Evolutionary conservation across 495 filamentous ascomycete species (phyloP).

Genomic region (Neurospora africana): DNA sequence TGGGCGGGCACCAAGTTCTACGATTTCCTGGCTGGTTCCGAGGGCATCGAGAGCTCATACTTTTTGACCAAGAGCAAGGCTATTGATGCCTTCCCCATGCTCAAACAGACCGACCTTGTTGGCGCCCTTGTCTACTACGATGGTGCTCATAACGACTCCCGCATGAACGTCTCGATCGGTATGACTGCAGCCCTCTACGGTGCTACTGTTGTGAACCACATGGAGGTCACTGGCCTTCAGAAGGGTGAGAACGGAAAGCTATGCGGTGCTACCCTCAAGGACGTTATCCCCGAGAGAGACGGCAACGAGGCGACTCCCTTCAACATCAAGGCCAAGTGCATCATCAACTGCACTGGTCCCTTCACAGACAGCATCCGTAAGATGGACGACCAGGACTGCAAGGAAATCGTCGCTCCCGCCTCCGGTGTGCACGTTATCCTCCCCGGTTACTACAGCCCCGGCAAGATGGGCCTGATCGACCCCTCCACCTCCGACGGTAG

Average conservation of each 20-base stretch:
- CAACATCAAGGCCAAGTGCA: constrained; percentile 72
- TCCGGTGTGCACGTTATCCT: constrained; percentile 93
- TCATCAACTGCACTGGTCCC: constrained; percentile 94
- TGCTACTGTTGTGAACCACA: constrained; percentile 82
- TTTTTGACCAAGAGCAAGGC: constrained; percentile 92
- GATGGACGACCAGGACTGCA: constrained; percentile 62
- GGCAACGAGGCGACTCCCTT: constrained; percentile 48
- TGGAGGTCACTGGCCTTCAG: constrained; percentile 74
- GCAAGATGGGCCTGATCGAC: constrained; percentile 94
- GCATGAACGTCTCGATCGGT: constrained; percentile 94
- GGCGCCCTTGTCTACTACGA: constrained; percentile 98
- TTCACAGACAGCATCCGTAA: constrained; percentile 91
- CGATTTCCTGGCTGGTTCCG: constrained; percentile 85
- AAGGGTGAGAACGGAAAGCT: constrained; percentile 74
- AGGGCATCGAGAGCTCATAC: constrained; percentile 95
- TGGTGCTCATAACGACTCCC: constrained; percentile 94
- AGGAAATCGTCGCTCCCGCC: constrained; percentile 87
- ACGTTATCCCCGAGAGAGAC: constrained; percentile 52
- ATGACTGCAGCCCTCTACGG: constrained; percentile 95
- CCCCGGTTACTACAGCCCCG: constrained; percentile 89
- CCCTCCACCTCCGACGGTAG: constrained; percentile 88
- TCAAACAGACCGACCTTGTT: constrained; percentile 73
- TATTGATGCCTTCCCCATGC: constrained; percentile 94
- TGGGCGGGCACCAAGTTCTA: constrained; percentile 95
- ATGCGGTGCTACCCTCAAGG: constrained; percentile 67